Evolutionary conservation across 805 yeast species (phyloP).

Genomic region (Candida easanensis): DNA sequence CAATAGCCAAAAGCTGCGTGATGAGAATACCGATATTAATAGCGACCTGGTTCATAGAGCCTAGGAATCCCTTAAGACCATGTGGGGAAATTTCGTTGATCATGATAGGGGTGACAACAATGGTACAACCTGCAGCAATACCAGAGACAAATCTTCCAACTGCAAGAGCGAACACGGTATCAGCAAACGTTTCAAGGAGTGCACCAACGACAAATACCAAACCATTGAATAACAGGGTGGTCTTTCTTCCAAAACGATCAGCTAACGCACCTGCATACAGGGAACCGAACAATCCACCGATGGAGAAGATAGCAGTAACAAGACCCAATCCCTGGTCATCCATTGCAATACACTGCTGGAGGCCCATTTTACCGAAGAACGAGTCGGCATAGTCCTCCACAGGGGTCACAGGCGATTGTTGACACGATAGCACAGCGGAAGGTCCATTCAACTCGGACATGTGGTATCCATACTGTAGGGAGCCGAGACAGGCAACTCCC

Average conservation of each 20-base stretch:
- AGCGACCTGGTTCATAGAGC: conserved; percentile 86
- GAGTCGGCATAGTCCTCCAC: conserved; percentile 23
- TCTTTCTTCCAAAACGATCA: conserved; percentile 62
- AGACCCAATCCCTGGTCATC: conserved; percentile 60
- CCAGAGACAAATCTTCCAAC: conserved; percentile 80
- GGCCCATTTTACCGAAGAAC: conserved; percentile 38
- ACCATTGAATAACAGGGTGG: conserved; percentile 49
- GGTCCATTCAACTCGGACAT: conserved; percentile 95
- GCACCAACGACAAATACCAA: conserved; percentile 60
- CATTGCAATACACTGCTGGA: conserved; percentile 55
- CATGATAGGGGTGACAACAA: conserved; percentile 81
- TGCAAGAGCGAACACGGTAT: conserved; percentile 41
- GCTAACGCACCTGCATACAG: conserved; percentile 63
- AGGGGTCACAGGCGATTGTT: conserved; percentile 25
- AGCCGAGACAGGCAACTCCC: conserved; percentile 65
- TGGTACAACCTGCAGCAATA: conserved; percentile 80
- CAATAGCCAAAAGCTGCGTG: conserved; percentile 73
- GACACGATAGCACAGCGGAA: conserved; percentile 64
- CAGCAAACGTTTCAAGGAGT: conserved; percentile 49
- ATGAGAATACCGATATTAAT: conserved; percentile 81
- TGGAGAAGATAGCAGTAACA: conserved; percentile 72
- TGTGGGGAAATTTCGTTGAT: conserved; percentile 79
- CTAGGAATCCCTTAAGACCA: conserved; percentile 68
- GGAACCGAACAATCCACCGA: conserved; percentile 84
- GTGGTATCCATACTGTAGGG: conserved; percentile 91